Evolutionary conservation across 2,329 filamentous ascomycete genomes (phyloP).

Genomic region (Colletotrichum chlorophyti): DNA sequence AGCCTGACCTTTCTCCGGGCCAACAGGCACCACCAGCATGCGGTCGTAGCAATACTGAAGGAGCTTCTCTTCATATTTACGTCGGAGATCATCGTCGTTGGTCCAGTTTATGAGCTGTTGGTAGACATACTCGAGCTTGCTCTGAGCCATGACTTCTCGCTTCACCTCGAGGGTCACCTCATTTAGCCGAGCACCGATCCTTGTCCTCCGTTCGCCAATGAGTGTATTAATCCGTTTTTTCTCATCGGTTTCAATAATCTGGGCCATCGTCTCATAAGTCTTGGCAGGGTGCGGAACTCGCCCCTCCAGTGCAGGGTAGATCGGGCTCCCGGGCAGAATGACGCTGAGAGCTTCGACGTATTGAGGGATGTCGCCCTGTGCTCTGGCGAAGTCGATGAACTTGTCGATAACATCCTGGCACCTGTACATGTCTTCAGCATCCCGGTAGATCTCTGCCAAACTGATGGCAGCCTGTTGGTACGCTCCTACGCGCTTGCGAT

Average conservation of each 20-base stretch:
- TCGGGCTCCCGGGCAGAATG: slow-evolving; percentile 78
- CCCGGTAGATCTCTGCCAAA: slow-evolving; percentile 77
- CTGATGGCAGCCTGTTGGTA: slow-evolving; percentile 78
- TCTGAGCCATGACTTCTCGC: slow-evolving; percentile 78
- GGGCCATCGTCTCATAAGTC: slow-evolving; percentile 82
- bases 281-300: slow-evolving; percentile 79
- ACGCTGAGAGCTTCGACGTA: slow-evolving; percentile 79
- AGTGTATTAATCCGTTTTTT: slow-evolving; percentile 88
- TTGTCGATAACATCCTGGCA: slow-evolving; percentile 77
- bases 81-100: slow-evolving; percentile 81
- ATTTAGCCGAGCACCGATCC: slow-evolving; percentile 82
- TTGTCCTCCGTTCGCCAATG: slow-evolving; percentile 86
- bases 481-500: slow-evolving; percentile 69
- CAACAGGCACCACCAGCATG: slow-evolving; percentile 70
- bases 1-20: slow-evolving; percentile 72
- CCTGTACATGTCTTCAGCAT: slow-evolving; percentile 68
- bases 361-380: slow-evolving; percentile 74
- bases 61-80: slow-evolving; percentile 89
- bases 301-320: slow-evolving; percentile 86
- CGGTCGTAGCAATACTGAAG: slow-evolving; percentile 81
- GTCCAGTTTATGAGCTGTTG: slow-evolving; percentile 89
- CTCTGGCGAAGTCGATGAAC: slow-evolving; percentile 76
- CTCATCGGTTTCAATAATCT: slow-evolving; percentile 85
- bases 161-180: slow-evolving; percentile 90
- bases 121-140: slow-evolving; percentile 82